Base-by-base conservation (phyloP, 495 filamentous ascomycete species). In the Hyphodiscus hymeniophilus region DNA sequence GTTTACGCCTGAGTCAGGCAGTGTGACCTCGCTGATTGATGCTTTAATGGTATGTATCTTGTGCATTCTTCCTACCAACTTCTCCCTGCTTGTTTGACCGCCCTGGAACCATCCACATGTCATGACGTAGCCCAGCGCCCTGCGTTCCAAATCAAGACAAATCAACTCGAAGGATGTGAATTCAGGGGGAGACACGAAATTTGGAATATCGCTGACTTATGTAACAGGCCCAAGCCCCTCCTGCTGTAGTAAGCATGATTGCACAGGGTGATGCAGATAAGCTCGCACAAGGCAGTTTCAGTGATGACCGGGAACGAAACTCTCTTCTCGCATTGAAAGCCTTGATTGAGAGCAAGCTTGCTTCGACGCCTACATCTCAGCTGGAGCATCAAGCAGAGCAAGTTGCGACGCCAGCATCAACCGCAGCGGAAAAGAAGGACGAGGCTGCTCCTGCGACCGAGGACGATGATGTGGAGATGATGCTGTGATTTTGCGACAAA, bases 1-100 rank as follows among this genome's bases (percentile, higher is more conserved):
- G 32, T 21, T 34, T 22, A 22, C n/a, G 17, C 28, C 39, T 13
- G 32, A 42, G 11, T 7, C 21, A 21, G 49, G 24, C 41, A 57
- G 61, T 24, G 57, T 64, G 15, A 45, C 63, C 15, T 54, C 63
- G 22, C 60, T 75, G 18, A 51, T 67, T 35, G 57, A 69, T 45
- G 61, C 68, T 38, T 46, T 76, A 51, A 50, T 74, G 30, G 70
- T 73, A 62, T 47, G 70, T 67, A 31, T 18, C 6, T 40, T 7
- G 38, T 21, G 26, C 26, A 28, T 28, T 10, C 26, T n/a, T n/a
- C n/a, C n/a, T n/a, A n/a, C n/a, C n/a, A n/a, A n/a, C 26, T 28
- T 28, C 10, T 28, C 26, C 26, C 10, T 28, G 4, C 26, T 10
- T 28, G 26, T 28, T 28, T 28, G 5, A 28, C 4, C 26, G 26